Evolutionary conservation across 164 flowering plant genomes (phyloP), one percentile per base, ranked within the genome.

Genomic region (Sextonia rubra): DNA sequence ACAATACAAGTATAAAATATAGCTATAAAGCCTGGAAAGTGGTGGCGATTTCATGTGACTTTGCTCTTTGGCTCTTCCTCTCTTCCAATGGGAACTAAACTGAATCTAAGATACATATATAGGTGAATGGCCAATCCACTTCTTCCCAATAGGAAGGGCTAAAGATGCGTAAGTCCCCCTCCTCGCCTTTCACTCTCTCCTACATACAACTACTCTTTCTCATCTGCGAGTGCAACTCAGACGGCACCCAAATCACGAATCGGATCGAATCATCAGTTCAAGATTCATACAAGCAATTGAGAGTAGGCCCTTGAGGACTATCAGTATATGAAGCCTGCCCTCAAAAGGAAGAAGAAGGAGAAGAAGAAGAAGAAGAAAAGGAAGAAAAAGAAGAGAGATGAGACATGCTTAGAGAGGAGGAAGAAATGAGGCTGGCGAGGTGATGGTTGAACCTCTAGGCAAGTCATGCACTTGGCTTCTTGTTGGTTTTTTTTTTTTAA

Each of bases 381-480:
- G 47, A 47, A 64, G 65, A 25, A 69, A 24, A 18, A 49, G 27
- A 22, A 32, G 49, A 32, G 29, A 6, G 70, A 15, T n/a, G 70
- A 49, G 23, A 47, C 15, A 66, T 12, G 26, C 44, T 37, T 32
- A 27, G 26, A 48, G 56, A 27, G 55, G 15, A 3, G 37, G 32
- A 37, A 61, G 64, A 61, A 61, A 22, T 61, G n/a, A 48, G 25
- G 32, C 22, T 69, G 63, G 26, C 17, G 71, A 61, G 47, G 71
- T 69, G 69, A 25, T 24, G 26, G 15, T 23, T 68, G 60, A 32
- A 30, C 61, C 71, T 69, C 71, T 55, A 69, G 71, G 71, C 71
- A 69, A 69, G 71, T 69, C 71, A 30, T 37, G 52, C 3, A 55
- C 71, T 69, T 69, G 71, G 71, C 71, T 69, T 69, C 14, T 64